Evolutionary conservation across 805 yeast genomes (phyloP).

Genomic region (Hanseniaspora lindneri): DNA sequence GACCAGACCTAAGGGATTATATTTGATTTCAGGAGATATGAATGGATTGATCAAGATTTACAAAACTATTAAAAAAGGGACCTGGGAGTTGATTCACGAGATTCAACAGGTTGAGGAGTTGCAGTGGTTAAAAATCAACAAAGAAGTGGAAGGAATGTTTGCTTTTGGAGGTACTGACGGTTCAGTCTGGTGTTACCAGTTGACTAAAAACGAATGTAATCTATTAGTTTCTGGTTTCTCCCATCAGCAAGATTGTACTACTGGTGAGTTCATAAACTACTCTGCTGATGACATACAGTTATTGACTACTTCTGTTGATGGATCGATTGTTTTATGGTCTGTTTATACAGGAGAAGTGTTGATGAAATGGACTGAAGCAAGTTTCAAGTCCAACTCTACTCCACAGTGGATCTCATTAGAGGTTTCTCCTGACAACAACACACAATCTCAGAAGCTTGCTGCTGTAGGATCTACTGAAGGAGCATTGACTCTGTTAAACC

Average conservation of each 20-base stretch:
- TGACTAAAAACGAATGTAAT: constrained; percentile 49
- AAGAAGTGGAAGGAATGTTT: constrained; percentile 54
- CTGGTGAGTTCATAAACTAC: constrained; percentile 60
- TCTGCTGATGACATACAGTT: constrained; percentile 47
- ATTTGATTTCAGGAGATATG: constrained; percentile 86
- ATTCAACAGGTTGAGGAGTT: constrained; percentile 85
- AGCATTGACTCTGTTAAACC: constrained; percentile 62
- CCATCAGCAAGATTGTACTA: constrained; percentile 70
- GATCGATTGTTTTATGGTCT: constrained; percentile 79
- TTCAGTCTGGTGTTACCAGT: constrained; percentile 83
- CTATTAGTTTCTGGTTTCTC: constrained; percentile 68
- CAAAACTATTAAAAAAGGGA: constrained; percentile 62
- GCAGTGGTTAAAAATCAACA: constrained; percentile 72
- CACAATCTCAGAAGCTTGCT: constrained; percentile 34
- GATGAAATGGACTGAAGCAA: constrained; percentile 53
- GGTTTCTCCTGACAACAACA: constrained; percentile 35
- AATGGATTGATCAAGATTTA: constrained; percentile 70
- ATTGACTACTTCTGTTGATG: constrained; percentile 74
- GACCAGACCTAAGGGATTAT: constrained; percentile 62
- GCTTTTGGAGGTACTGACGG: constrained; percentile 92
- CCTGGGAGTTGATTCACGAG: constrained; percentile 63
- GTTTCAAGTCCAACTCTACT: constrained; percentile 60
- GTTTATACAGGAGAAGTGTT: constrained; percentile 62
- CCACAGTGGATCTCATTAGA: constrained; percentile 74
- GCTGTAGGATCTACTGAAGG: constrained; percentile 78